Evolutionary conservation across 495 filamentous ascomycete species (phyloP), one percentile per base, ranked within the genome.

Genomic region (Penicillium egyptiacum): DNA sequence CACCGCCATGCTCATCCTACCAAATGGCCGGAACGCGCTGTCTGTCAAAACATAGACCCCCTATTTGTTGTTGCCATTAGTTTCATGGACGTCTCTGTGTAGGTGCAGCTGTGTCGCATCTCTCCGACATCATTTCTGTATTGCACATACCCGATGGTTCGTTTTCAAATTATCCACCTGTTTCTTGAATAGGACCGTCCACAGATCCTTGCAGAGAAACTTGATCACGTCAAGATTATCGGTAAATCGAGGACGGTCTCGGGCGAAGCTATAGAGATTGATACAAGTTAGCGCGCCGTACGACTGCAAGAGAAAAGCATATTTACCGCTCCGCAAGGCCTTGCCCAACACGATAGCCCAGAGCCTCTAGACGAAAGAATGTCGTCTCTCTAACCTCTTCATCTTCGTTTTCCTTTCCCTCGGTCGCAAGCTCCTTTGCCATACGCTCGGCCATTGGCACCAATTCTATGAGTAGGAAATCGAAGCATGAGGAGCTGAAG

Each of bases 91-190:
- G 26, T 22, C 19, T 2, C 9, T 7, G 39, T 20, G 28, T 22
- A 28, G 28, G n/a, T 23, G 16, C 20, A 20, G 30, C 5, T n/a
- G 20, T 39, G 14, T 37, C 33, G 22, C 43, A 9, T 11, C 14
- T 17, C 23, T 31, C 9, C 26, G 6, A 14, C 28, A 39, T 2
- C 5, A 2, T 30, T 33, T 23, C 30, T 42, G 37, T 20, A 28
- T 53, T 37, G 37, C 35, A 68, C 78, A 17, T 78, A 91, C 89
- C 65, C 94, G 82, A 69, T 98, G 94, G 70, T 98, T 98, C 14
- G 94, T 98, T 78, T 98, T 98, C 41, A 98, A 78, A 75, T 98
- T 98, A 70, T 98, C 94, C 63, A 98, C 87, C 73, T 97, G 94
- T 74, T 98, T 98, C 70, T 90, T 80, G 73, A 96, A 98, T 31